Conservation (phyloP, 2,329 filamentous ascomycete species). For the Curvularia eragrostidis region DNA sequence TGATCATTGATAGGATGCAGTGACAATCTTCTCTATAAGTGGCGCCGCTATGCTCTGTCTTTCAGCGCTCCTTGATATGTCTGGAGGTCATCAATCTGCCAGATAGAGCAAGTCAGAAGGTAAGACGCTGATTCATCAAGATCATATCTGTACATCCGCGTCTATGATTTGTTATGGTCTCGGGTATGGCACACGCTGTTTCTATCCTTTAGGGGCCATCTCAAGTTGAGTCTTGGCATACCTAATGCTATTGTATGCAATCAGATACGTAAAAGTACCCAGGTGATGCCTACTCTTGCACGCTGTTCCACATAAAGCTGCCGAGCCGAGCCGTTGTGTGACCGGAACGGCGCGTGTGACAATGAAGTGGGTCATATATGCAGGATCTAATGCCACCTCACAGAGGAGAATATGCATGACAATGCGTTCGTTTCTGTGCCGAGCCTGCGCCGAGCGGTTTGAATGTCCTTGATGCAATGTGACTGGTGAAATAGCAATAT, state of each 20-base stretch:
- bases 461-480: background rate
- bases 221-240: background rate
- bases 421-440: background rate
- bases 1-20: background rate
- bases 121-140: background rate
- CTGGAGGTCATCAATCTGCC: background rate
- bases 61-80: background rate
- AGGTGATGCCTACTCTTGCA: background rate
- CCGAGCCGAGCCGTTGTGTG: background rate
- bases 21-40: background rate
- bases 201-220: background rate
- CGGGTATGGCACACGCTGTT: too few relatives aligned
- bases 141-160: background rate
- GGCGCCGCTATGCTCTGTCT: background rate
- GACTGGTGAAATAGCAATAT: background rate
- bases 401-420: background rate
- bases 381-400: background rate
- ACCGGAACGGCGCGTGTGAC: background rate
- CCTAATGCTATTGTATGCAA: background rate
- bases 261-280: background rate
- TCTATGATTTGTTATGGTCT: too few relatives aligned
- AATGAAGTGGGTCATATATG: background rate
- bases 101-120: background rate
- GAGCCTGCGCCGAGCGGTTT: background rate
- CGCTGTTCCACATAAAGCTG: background rate